Conservation (phyloP, 768 basidiomycete genomes). For the Boletales sp. region DNA sequence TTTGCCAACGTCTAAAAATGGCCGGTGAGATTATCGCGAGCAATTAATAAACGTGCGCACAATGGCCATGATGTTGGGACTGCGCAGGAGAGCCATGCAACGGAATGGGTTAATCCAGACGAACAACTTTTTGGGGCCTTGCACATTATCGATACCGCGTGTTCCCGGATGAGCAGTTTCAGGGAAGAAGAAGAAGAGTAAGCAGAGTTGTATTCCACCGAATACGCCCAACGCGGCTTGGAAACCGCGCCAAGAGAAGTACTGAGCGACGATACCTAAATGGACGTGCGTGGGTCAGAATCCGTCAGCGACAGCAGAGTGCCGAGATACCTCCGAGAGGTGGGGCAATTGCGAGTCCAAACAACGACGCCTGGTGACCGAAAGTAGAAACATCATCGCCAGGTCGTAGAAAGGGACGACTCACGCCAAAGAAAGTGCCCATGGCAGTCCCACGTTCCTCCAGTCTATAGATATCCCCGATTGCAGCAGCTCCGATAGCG, state of each 20-base stretch:
- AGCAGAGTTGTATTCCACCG: slow-evolving; percentile 37
- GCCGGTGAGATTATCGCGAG: not conserved
- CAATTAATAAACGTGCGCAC: slow-evolving; percentile 35
- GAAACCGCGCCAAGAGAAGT: slow-evolving; percentile 64
- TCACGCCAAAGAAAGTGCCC: slow-evolving; percentile 54
- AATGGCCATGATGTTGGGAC: slow-evolving; percentile 54
- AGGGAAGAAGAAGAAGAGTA: slow-evolving; percentile 49
- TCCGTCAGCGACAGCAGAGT: not conserved
- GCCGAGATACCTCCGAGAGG: slow-evolving; percentile 44
- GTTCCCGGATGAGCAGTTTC: slow-evolving; percentile 65
- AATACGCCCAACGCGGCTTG: slow-evolving; percentile 44
- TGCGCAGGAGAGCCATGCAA: slow-evolving; percentile 48
- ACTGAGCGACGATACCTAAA: slow-evolving; percentile 49
- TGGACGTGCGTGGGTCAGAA: not conserved
- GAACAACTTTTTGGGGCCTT: slow-evolving; percentile 21
- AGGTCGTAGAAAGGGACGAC: slow-evolving; percentile 4
- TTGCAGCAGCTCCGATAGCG: slow-evolving; percentile 53
- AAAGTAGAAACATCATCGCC: not conserved
- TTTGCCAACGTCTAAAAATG: slow-evolving; percentile 44
- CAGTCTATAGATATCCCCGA: slow-evolving; percentile 63
- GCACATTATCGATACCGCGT: slow-evolving; percentile 48
- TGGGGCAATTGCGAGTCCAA: slow-evolving; percentile 63
- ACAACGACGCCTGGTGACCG: slow-evolving; percentile 38
- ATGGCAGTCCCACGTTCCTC: slow-evolving; percentile 61
- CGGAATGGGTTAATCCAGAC: slow-evolving; percentile 59